Evolutionary conservation across 1,284 basidiomycete genomes (phyloP), one percentile per base, ranked within the genome.

Genomic region (Anthracocystis setariae): DNA sequence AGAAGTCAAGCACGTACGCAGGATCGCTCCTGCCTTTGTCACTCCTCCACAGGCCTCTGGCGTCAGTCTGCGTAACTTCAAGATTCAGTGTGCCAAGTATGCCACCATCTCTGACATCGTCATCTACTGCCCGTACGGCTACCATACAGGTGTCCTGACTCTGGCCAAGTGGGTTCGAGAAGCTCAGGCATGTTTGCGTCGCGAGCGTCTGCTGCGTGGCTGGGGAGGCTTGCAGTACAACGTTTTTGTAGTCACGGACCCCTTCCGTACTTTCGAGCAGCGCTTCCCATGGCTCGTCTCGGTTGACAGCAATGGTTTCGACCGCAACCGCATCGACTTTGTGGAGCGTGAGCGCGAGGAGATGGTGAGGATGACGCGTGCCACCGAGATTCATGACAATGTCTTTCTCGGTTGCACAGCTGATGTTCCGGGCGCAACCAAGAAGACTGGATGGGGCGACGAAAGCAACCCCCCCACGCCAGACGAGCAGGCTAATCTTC

Each of bases 71-170:
- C 74, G 80, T 54, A 80, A 79, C 59, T 82, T 81, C 54, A 64
- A 63, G 51, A 74, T 76, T 21, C 76, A 86, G 83, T 80, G 84
- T 86, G 85, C 87, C 76, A 92, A 94, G 75, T 94, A 93, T 79
- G 90, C 92, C 0, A 91, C 91, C 2, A 86, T 96, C 38, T 93
- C 91, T 46, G 93, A 96, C 81, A 88, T 96, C 65, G 89, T 94
- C 64, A 85, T 95, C 46, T 95, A 94, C 84, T 91, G 77, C 42
- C 80, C 81, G 27, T 65, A 66, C 18, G 78, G 81, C 40, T 56
- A 76, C 12, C 77, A 79, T 29, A 47, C 72, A 9, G 76, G 73
- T 35, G 76, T 62, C 5, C 47, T 79, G 21, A 57, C 56, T 17
- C 60, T 78, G 5, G 80, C 80, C 42, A 61, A 65, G 32, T 74